Base-by-base conservation (phyloP, 768 basidiomycete genomes). In the Lyophyllum semitale region DNA sequence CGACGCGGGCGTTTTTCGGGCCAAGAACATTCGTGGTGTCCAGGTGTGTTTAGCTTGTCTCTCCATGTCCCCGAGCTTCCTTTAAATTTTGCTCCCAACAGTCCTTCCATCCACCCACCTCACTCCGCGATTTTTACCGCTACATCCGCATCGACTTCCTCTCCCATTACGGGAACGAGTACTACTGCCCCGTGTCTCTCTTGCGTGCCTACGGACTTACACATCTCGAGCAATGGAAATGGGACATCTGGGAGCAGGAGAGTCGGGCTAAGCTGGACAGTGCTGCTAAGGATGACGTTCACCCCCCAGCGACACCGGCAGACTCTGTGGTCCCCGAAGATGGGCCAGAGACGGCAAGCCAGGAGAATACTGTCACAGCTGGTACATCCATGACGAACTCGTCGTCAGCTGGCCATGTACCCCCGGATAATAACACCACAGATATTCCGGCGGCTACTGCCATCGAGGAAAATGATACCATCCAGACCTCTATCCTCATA, bases 181-280 rank as follows among this genome's bases (percentile, higher is more conserved):
- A 89, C 73, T 98, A 95, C 68, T 99, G 97, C 65, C 97, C 97
- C 0, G 79, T 98, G 17, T 95, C 92, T 0, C 82, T 98, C 0
- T 80, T 98, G 17, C 87, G 94, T 26, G 94, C 97, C 1, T 98
- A 95, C 58, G 97, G 97, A 5, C 84, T 96, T 51, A 98, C 95
- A 1, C 95, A 98, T 73, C 85, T 98, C 59, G 95, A 98, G 58
- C 85, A 95, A 63, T 98, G 91, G 85, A 95, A 96, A 63, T 91
- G 93, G 89, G 91, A 93, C 46, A 77, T 77, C 6, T 93, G 91
- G 90, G 84, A 89, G 61, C 80, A 77, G 3, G 88, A 90, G 66
- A 88, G 88, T 59, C 76, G 69, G 35, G 76, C 76, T 1, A 80
- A 80, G 51, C 66, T 68, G 30, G 76, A 73, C 18, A 75, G 74